A percentile compares a stretch with the other conserved stretches of the same genome.
Conservation (phyloP, 257 asterid species). For the Ilex asprella region DNA sequence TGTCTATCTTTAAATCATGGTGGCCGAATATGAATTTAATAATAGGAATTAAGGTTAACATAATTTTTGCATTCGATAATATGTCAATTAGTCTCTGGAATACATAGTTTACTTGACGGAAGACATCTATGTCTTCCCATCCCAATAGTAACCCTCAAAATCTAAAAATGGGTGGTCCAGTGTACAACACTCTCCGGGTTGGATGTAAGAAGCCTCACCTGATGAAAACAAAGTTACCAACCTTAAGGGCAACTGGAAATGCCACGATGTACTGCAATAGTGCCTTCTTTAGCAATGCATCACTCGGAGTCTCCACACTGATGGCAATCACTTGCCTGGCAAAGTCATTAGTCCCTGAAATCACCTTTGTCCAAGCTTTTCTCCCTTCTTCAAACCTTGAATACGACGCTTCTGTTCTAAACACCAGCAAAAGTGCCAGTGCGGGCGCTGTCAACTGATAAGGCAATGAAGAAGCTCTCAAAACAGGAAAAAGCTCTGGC, state of each 20-base stretch:
- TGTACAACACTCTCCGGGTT: no score
- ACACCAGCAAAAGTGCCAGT: constrained; percentile 80
- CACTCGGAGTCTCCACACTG: constrained; percentile 42
- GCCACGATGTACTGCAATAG: constrained; percentile 80
- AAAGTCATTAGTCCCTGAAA: constrained; percentile 65
- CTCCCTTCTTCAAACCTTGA: constrained; percentile 81
- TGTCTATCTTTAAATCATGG: no score
- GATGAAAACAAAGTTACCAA: background rate
- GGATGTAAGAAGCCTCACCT: no score
- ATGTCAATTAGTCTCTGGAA: no score
- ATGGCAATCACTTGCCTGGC: constrained; percentile 65
- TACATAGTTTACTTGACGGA: no score
- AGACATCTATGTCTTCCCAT: no score
- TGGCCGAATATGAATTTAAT: no score
- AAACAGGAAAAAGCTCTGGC: constrained; percentile 68
- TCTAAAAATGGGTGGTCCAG: no score
- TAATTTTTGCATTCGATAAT: no score
- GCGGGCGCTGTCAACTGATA: constrained; percentile 96
- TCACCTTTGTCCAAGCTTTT: constrained; percentile 72
- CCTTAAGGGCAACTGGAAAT: constrained; percentile 94
- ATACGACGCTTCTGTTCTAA: constrained; percentile 95
- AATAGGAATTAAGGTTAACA: no score
- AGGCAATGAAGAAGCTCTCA: constrained; percentile 81
- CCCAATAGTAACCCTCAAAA: no score
- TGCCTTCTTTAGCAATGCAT: constrained; percentile 46